Evolutionary conservation across 495 filamentous ascomycete genomes (phyloP).

Genomic region (Aspergillus indologenus): DNA sequence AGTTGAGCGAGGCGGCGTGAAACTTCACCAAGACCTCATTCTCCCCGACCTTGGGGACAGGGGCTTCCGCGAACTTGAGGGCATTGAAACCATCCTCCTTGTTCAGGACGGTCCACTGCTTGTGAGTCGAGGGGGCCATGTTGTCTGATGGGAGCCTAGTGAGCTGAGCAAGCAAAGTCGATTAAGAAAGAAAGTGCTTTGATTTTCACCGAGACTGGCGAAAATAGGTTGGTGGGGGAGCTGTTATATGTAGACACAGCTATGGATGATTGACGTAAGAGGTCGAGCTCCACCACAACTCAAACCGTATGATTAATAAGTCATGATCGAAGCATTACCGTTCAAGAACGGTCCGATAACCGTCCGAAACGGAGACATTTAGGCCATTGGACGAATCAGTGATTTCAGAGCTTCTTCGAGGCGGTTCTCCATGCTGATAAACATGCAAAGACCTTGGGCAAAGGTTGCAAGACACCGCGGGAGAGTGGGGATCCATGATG

Average conservation of each 20-base stretch:
- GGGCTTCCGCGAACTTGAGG: constrained; percentile 51
- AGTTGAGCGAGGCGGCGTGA: constrained; percentile 75
- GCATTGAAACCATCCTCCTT: constrained; percentile 57
- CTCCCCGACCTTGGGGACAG: constrained; percentile 61
- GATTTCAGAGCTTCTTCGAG: neutral
- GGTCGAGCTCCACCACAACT: constrained; percentile 17
- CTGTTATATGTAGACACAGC: constrained; percentile 2
- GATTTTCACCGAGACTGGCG: neutral
- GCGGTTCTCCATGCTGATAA: constrained; percentile 5
- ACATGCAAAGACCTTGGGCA: neutral
- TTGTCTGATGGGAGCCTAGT: constrained; percentile 4
- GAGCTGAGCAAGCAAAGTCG: no score
- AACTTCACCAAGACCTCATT: constrained; percentile 75
- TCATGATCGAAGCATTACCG: neutral
- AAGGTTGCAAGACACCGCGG: neutral
- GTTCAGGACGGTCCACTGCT: constrained; percentile 62
- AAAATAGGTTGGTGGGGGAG: neutral
- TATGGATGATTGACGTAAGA: constrained; percentile 24
- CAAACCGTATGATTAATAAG: constrained; percentile 17
- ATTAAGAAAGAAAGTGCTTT: neutral
- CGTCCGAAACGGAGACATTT: neutral
- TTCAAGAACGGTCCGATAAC: neutral
- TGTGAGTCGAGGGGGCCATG: constrained; percentile 53
- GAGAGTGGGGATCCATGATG: neutral
- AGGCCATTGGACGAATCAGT: neutral